Evolutionary conservation across 2,329 filamentous ascomycete genomes (phyloP), one percentile per base, ranked within the genome.

Genomic region (Monosporascus sp.): DNA sequence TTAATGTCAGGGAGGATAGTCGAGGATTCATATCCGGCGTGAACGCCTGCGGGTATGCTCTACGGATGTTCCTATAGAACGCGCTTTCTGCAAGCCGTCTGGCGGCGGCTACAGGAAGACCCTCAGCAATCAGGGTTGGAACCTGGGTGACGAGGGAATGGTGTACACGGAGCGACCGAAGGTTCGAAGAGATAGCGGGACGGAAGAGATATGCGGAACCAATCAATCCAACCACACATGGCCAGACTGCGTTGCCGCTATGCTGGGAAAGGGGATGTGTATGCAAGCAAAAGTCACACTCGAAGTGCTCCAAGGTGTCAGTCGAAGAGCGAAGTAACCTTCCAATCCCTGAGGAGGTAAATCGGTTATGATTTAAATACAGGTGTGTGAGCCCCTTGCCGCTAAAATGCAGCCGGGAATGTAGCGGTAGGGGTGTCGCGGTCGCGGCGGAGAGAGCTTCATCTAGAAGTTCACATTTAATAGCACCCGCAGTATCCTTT

Each of bases 111-210:
- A 64, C 58, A 3, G 73, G 71, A 4, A 77, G 59, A 9, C 66
- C 68, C 1, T 71, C 66, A 7, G 71, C 65, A 5, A 70, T 55
- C 4, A 83, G 57, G 0, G 75, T 76, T 2, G 77, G 78, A 8
- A 81, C 71, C 41, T 76, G 73, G 0, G 83, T 86, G 6, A 86
- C 74, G 2, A 85, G 58, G 0, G 82, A 85, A 62, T 86, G 83
- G 50, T 86, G 83, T 6, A 84, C 69, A 14, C 78, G 75, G 2
- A 86, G 66, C 1, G 69, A 70, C 34, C 77, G 75, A 5, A 86
- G 69, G 56, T 81, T 81, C 1, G 78, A 76, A 1, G 79, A 80
- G 49, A 79, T 68, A 0, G 79, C 75, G 0, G 81, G 80, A 0
- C 81, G 74, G 52, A 83, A 76, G 8, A 79, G 58, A 59, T 82